Conservation (phyloP, 176 grass and related monocot species). For the Musa schizocarpa region DNA sequence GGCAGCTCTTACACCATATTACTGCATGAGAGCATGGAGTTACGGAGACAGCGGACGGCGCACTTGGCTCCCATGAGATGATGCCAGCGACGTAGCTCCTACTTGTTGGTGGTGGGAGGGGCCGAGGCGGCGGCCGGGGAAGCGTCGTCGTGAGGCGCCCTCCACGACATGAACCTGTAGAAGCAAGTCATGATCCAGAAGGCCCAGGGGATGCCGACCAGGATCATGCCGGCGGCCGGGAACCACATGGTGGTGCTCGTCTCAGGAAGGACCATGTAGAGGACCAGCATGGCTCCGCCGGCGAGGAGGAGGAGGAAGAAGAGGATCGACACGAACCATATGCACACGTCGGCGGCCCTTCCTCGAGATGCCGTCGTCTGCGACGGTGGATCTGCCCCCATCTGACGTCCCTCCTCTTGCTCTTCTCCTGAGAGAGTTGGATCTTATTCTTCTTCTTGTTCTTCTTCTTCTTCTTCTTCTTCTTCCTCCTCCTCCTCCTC, state of each 20-base stretch:
- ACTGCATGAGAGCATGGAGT: no score
- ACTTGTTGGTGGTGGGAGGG: no score
- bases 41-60: no score
- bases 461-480: not conserved
- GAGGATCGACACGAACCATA: not conserved
- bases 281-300: not conserved
- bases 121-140: no score
- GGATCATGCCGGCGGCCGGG: not conserved
- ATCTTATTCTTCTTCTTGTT: not conserved
- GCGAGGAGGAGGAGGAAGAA: not conserved
- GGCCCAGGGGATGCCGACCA: conserved; percentile 4
- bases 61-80: no score
- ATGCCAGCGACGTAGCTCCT: no score
- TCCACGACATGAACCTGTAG: not conserved
- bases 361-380: not conserved
- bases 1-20: no score
- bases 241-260: not conserved
- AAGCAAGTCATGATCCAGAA: conserved; percentile 13
- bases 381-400: not conserved
- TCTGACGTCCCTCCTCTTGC: no score
- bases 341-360: not conserved
- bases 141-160: not conserved
- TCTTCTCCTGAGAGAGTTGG: not conserved
- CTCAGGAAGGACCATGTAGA: conserved; percentile 2
- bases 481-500: not conserved